Conservation (phyloP, 371 early-diverging fungal species). For the Apophysomyces elegans region DNA sequence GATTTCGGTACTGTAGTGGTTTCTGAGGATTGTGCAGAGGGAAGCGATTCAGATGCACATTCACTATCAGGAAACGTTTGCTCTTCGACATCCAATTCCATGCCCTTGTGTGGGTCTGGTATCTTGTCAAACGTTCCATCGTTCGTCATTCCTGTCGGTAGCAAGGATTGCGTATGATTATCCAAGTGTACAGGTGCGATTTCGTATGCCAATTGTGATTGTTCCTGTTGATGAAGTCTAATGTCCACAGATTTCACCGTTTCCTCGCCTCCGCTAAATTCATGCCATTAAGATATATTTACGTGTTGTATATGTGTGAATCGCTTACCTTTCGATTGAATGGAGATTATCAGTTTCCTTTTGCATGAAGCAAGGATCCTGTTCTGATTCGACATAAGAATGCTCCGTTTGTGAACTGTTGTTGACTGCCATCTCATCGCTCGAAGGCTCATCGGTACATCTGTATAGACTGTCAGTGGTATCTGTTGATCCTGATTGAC, state of each 20-base stretch:
- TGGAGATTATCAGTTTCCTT: too few relatives aligned
- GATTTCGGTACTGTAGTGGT: not conserved
- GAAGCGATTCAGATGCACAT: not conserved
- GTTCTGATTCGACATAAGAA: not conserved
- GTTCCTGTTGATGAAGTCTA: too few relatives aligned
- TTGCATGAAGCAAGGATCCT: too few relatives aligned
- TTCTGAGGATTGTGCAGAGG: not conserved
- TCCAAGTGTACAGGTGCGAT: too few relatives aligned
- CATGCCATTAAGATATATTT: too few relatives aligned
- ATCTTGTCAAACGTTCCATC: not conserved
- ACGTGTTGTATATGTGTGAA: too few relatives aligned
- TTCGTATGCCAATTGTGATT: too few relatives aligned
- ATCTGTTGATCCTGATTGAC: not conserved
- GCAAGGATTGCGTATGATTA: not conserved
- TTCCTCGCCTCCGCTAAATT: too few relatives aligned
- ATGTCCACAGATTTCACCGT: too few relatives aligned
- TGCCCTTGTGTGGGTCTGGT: not conserved
- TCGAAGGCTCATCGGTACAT: not conserved
- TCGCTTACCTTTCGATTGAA: too few relatives aligned
- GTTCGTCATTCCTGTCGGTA: not conserved
- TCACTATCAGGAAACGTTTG: slow-evolving; percentile 2
- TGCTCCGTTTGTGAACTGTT: not conserved
- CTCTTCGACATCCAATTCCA: slow-evolving; percentile 16
- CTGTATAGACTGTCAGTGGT: not conserved
- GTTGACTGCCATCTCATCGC: not conserved